Conservation (phyloP, 371 early-diverging fungal species). For the Entomophthora muscae region DNA sequence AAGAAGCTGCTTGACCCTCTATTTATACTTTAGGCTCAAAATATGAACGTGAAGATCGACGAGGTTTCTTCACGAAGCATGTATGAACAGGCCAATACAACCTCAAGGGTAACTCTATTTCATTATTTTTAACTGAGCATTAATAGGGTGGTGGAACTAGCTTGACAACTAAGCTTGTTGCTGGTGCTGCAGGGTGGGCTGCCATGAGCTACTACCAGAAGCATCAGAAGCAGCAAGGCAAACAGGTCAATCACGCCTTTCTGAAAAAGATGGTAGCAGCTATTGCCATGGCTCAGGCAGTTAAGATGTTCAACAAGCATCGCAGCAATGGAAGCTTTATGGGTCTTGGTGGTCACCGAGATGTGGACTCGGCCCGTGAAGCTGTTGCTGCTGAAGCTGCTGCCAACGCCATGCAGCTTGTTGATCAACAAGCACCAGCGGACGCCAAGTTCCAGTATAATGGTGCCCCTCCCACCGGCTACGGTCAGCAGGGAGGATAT, state of each 20-base stretch:
- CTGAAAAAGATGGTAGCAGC: constrained; percentile 29
- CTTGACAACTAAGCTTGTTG: constrained; percentile 19
- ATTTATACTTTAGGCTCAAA: too few species aligned
- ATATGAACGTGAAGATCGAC: constrained; percentile 1
- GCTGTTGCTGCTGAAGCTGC: constrained; percentile 17
- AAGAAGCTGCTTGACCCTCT: too few species aligned
- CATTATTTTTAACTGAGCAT: not conserved
- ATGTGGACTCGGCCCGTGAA: not conserved
- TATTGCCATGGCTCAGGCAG: constrained; percentile 27
- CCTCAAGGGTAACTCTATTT: constrained; percentile 2
- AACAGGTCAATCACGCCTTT: constrained; percentile 20
- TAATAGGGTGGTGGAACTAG: constrained; percentile 6
- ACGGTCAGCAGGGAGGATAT: not conserved
- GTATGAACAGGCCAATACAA: not conserved
- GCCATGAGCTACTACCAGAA: constrained; percentile 28
- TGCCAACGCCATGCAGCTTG: constrained; percentile 12
- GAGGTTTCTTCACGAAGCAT: not conserved
- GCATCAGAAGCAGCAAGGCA: constrained; percentile 22
- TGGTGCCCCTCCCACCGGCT: not conserved
- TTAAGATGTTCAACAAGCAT: constrained; percentile 21
- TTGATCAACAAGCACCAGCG: constrained; percentile 14
- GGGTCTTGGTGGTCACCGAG: constrained; percentile 18
- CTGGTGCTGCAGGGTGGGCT: constrained; percentile 41
- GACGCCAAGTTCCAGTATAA: constrained; percentile 9
- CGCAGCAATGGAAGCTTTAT: constrained; percentile 2